Conservation (phyloP, 495 filamentous ascomycete genomes). For the Aspergillus panamensis region DNA sequence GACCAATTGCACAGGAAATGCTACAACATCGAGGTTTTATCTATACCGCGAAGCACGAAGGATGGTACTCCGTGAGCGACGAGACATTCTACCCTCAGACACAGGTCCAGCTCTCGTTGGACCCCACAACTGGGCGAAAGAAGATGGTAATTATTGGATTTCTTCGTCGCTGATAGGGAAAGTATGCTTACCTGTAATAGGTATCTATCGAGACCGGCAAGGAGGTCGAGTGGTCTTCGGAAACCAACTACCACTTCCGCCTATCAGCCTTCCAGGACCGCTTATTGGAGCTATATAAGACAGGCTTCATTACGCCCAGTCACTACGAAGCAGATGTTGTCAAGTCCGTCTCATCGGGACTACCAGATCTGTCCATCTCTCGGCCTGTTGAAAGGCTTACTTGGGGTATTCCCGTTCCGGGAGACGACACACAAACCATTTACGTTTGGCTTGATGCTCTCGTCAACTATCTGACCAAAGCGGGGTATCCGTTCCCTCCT, state of each 20-base stretch:
- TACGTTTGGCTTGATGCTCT: constrained; percentile 98
- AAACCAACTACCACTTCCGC: constrained; percentile 92
- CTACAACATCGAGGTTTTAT: constrained; percentile 73
- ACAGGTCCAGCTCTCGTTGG: constrained; percentile 66
- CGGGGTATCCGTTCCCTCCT: constrained; percentile 79
- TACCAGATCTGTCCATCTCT: constrained; percentile 87
- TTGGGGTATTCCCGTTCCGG: constrained; percentile 91
- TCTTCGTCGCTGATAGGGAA: neutral
- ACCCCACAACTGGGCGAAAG: constrained; percentile 76
- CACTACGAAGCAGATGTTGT: constrained; percentile 66
- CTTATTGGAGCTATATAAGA: constrained; percentile 72
- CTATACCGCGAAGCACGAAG: constrained; percentile 81
- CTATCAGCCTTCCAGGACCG: constrained; percentile 73
- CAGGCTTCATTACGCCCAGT: constrained; percentile 69
- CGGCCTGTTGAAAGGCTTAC: constrained; percentile 70
- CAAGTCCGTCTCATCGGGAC: constrained; percentile 59
- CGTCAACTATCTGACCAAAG: constrained; percentile 85
- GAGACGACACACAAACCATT: constrained; percentile 81
- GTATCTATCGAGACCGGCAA: constrained; percentile 81
- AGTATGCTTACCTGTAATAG: constrained; percentile 23
- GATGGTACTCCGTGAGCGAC: constrained; percentile 96
- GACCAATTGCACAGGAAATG: constrained; percentile 46
- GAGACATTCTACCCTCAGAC: constrained; percentile 90
- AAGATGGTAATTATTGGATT: constrained; percentile 53
- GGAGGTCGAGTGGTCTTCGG: constrained; percentile 92